A percentile compares a stretch with the other conserved stretches of the same genome.
Evolutionary conservation across 345 rosid species (phyloP).

Genomic region (Carallia pectinifolia): DNA sequence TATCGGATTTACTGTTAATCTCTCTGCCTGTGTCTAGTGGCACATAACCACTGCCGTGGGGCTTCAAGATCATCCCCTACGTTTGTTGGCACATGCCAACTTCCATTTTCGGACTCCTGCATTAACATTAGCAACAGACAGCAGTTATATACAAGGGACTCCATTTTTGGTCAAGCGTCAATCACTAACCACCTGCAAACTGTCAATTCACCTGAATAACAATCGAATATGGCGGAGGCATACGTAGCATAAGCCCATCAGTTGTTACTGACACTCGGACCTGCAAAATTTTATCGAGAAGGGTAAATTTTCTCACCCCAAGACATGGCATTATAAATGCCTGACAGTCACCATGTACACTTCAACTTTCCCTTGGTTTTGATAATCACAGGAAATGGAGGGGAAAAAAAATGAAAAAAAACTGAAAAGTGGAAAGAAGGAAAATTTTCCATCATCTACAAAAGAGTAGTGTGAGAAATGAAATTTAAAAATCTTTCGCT

Average conservation of each 20-base stretch:
- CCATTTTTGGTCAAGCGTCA: neutral
- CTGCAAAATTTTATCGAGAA: constrained; percentile 35
- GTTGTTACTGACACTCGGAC: constrained; percentile 57
- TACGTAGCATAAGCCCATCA: constrained; percentile 49
- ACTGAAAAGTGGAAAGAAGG: too few relatives aligned
- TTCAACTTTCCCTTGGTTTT: too few relatives aligned
- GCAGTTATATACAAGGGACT: neutral
- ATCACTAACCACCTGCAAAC: neutral
- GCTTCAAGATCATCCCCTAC: constrained; percentile 60
- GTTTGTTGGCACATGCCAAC: constrained; percentile 79
- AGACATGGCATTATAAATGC: neutral
- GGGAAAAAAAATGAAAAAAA: too few relatives aligned
- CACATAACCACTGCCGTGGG: constrained; percentile 79
- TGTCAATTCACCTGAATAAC: constrained; percentile 70
- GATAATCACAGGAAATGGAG: too few relatives aligned
- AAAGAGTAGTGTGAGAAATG: too few relatives aligned
- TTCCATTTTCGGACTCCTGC: constrained; percentile 88
- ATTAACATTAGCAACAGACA: neutral
- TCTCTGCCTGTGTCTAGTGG: constrained; percentile 38
- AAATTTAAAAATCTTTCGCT: too few relatives aligned
- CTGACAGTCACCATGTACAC: neutral
- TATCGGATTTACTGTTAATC: too few relatives aligned
- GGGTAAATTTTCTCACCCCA: neutral
- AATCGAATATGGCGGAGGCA: constrained; percentile 96
- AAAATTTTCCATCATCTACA: too few relatives aligned